Evolutionary conservation across 73 alveolate species (phyloP), one percentile per base, ranked within the genome.

Genomic region (Urostyla sp.): DNA sequence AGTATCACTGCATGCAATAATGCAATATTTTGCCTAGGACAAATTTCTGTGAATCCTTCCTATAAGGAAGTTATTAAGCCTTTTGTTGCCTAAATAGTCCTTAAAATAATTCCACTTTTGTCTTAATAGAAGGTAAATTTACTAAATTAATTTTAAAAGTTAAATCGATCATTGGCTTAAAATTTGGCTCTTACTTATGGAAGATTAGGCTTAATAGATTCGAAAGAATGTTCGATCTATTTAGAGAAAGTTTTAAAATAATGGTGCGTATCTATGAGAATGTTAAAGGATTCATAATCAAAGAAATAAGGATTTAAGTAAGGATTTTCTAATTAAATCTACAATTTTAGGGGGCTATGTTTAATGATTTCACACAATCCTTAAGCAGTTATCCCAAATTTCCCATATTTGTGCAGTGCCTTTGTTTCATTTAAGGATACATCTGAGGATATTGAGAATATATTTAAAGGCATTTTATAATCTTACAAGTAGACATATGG

Each of bases 11-110:
- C 56, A 28, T 61, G 85, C 51, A 85, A 85, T 51, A 85, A 85
- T 53, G 88, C 93, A 13, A 75, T 75, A 44, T 85, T 88, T 88
- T 59, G 72, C 46, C 31, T 76, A 7, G 93, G 93, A 0, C 72
- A 72, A 24, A 48, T 69, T 6, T 35, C 72, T 21, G 26, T 67
- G 8, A 51, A 28, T 44, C 16, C 57, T 35, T 20, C 37, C 21
- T 48, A 53, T 46, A 31, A 67, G 13, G 89, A 85, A 21, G 67
- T 31, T 18, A 61, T 69, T 0, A 44, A 61, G 34, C 86, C 66
- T 0, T 59, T 7, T 38, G 23, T 54, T 26, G 49, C 75, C 23
- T 38, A 34, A 0, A 51, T 85, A 3, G 72, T 44, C 13, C 10
- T 21, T 45, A 67, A 51, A 43, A 27, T 85, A 0, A 37, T 38